phyloP scores from a whole-genome alignment of 495 filamentous ascomycete genomes.

The Xylaria palmicola region DNA sequence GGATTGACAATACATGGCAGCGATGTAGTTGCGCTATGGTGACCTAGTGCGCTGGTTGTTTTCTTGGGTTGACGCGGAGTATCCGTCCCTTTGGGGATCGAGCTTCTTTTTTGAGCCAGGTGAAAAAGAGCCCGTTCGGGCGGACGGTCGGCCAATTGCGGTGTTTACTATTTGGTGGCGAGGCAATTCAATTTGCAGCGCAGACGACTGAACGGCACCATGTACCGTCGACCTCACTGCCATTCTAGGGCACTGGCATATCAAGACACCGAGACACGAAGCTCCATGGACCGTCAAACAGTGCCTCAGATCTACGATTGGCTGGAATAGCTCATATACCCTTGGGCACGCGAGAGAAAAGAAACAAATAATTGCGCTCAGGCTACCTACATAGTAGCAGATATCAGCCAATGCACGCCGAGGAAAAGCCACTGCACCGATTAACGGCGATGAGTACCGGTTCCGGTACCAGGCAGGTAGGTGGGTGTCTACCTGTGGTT shows the following conservation, averaged over 20 bases:
- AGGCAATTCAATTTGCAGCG: too few relatives aligned
- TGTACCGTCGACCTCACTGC: not conserved
- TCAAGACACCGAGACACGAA: not conserved
- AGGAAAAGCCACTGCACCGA: constrained; percentile 5
- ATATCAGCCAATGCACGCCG: constrained; percentile 1
- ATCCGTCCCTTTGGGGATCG: too few relatives aligned
- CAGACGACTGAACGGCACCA: not conserved
- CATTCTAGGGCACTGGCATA: not conserved
- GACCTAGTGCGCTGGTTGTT: too few relatives aligned
- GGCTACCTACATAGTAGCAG: not conserved
- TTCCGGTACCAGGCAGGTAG: not conserved
- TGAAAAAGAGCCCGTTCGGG: not conserved
- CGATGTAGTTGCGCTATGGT: too few relatives aligned
- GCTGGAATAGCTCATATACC: not conserved
- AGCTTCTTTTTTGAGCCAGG: too few relatives aligned
- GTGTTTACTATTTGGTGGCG: too few relatives aligned
- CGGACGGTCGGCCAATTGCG: not conserved
- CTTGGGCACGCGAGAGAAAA: not conserved
- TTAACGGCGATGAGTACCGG: not conserved
- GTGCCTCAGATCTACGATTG: not conserved
- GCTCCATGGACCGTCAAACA: not conserved
- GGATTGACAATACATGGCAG: too few relatives aligned
- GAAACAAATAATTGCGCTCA: not conserved
- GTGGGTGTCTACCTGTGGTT: too few relatives aligned
- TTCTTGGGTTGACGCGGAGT: too few relatives aligned